Conservation (phyloP, 805 yeast genomes). For the Metschnikowia matae region DNA sequence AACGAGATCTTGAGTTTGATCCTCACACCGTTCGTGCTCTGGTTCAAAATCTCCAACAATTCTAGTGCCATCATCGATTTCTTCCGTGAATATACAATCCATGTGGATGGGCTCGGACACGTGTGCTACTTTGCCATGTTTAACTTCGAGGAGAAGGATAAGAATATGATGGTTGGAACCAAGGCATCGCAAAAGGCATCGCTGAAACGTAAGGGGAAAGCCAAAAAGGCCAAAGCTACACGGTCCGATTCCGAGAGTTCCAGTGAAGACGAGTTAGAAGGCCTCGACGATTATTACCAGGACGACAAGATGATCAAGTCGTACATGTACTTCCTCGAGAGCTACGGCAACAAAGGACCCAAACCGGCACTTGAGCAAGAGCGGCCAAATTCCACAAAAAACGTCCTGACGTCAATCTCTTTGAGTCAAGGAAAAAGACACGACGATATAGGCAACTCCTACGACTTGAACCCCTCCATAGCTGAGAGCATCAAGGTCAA, state of each 20-base stretch:
- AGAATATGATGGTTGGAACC: conserved; percentile 38
- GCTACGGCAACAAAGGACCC: conserved; percentile 49
- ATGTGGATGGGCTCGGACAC: conserved; percentile 91
- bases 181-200: conserved; percentile 13
- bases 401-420: neutral
- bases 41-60: conserved; percentile 73
- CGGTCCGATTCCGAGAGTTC: conserved; percentile 16
- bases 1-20: conserved; percentile 80
- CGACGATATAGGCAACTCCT: conserved; percentile 23
- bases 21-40: conserved; percentile 83
- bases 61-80: conserved; percentile 82
- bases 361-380: neutral
- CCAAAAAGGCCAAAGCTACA: conserved; percentile 8
- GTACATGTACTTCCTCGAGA: conserved; percentile 80
- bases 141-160: conserved; percentile 61
- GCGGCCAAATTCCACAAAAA: neutral
- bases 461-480: conserved; percentile 22
- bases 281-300: conserved; percentile 41
- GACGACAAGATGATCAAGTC: conserved; percentile 92
- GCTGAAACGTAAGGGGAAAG: conserved; percentile 9
- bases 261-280: conserved; percentile 20
- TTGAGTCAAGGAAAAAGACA: neutral
- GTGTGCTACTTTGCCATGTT: conserved; percentile 95
- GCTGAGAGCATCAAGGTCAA: conserved; percentile 32
- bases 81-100: conserved; percentile 82